Conservation (phyloP, 148 eudicot genomes). For the Polygonum maritimum region DNA sequence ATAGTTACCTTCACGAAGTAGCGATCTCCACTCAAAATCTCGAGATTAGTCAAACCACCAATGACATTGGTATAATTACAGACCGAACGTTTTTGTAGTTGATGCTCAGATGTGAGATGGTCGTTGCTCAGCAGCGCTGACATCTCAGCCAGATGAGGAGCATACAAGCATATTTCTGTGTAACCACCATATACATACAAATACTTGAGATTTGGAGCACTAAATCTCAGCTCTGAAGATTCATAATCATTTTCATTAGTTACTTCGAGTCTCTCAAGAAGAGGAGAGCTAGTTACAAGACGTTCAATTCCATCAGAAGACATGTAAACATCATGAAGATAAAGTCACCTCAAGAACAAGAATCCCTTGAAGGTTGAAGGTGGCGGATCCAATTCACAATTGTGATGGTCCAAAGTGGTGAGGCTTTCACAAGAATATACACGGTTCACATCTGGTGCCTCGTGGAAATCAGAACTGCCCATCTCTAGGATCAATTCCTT, state of each 20-base stretch:
- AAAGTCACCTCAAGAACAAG: slow-evolving; percentile 34
- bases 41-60: slow-evolving; percentile 30
- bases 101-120: too few relatives aligned
- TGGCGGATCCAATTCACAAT: slow-evolving; percentile 62
- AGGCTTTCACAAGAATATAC: slow-evolving; percentile 39
- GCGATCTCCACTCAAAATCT: slow-evolving; percentile 43
- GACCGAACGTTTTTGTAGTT: too few relatives aligned
- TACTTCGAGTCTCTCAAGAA: slow-evolving; percentile 58
- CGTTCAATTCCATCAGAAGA: slow-evolving; percentile 45
- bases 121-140: too few relatives aligned
- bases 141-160: too few relatives aligned
- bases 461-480: slow-evolving; percentile 27
- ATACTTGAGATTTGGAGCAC: too few relatives aligned
- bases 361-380: slow-evolving; percentile 39
- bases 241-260: slow-evolving; percentile 13
- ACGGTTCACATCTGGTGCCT: slow-evolving; percentile 21
- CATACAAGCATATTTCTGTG: too few relatives aligned
- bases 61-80: neutral
- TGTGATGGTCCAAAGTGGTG: slow-evolving; percentile 46
- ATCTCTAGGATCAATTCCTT: neutral
- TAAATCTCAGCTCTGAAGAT: slow-evolving; percentile 33
- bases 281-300: slow-evolving; percentile 45
- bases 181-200: neutral
- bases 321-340: slow-evolving; percentile 41
- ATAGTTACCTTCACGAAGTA: slow-evolving; percentile 60